These are phyloP conservation scores for Yamagishiella unicocca DNA, from an alignment of 139 green algal genomes.

Conservation along the genomic window DNA sequence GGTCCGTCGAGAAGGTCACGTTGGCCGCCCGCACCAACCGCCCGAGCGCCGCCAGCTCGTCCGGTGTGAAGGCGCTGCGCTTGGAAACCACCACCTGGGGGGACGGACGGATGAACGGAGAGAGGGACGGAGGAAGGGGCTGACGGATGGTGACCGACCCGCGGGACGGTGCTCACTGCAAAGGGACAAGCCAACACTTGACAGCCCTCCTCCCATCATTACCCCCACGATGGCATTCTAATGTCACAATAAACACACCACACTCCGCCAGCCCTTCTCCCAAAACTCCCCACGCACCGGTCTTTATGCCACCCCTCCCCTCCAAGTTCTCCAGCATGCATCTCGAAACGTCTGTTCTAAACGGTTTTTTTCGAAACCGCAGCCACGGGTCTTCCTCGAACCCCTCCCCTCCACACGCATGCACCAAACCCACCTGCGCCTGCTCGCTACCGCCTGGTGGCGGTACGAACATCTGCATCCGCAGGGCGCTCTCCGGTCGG, in stretches of 20 bases:
- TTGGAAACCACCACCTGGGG: constrained; percentile 42
- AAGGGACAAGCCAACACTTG: too few relatives aligned
- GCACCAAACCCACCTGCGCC: constrained; percentile 23
- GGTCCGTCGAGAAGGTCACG: not conserved
- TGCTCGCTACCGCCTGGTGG: constrained; percentile 39
- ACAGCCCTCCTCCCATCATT: too few relatives aligned
- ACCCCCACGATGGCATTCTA: too few relatives aligned
- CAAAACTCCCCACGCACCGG: too few relatives aligned
- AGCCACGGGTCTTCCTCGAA: too few relatives aligned
- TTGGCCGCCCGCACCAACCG: constrained; percentile 29
- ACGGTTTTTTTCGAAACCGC: too few relatives aligned
- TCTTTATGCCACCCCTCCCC: not conserved
- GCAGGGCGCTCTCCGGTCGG: not conserved
- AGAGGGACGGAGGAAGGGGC: not conserved
- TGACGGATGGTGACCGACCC: not conserved
- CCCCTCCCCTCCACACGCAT: too few relatives aligned
- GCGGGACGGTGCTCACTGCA: too few relatives aligned
- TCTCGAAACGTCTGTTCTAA: too few relatives aligned
- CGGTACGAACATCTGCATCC: constrained; percentile 35
- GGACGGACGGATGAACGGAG: not conserved
- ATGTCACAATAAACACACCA: too few relatives aligned
- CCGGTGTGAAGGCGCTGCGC: constrained; percentile 5
- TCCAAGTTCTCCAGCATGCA: too few relatives aligned
- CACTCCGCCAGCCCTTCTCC: too few relatives aligned
- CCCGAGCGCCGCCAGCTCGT: constrained; percentile 25